Evolutionary conservation across 148 eudicot species (phyloP), one percentile per base, ranked within the genome.

Genomic region (Rhododendron mucronatum): DNA sequence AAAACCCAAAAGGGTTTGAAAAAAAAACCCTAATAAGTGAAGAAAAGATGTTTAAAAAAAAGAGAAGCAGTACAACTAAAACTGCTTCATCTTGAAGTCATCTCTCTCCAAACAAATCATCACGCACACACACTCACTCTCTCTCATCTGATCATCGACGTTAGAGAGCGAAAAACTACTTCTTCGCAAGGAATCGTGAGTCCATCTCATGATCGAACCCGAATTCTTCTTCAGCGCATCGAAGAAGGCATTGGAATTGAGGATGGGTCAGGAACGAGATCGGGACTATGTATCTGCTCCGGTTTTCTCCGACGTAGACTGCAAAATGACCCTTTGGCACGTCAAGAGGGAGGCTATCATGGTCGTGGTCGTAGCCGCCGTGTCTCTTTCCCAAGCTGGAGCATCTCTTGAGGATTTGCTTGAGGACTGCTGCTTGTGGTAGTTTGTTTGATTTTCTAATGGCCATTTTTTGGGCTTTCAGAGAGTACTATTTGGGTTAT

Each of bases 311-410:
- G 2, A 96, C 99, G 79, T 96, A 96, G 23, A 96, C 98, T 3
- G 92, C 93, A 53, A 95, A 96, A 85, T 96, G 98, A 23, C 98
- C 99, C 85, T 96, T 95, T 1, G 98, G 99, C 12, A 96, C 99
- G 81, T 96, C 99, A 1, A 90, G 7, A 1, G 96, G 96, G 33
- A 93, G 93, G 15, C 93, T 95, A 18, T 90, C 86, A 76, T 90
- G 90, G 77, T 93, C 89, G 81, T 89, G 88, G 78, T 89, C 88
- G 84, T 90, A 89, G 21, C 90, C 92, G 5, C 91, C 91, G 5
- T 92, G 88, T 57, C 87, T 96, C 85, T 90, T 96, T 26, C 96
- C 95, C 80, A 96, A 71, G 87, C 98, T 93, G 6, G 98, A 95
- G 82, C 96, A 96, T 88, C 94, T 87, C 87, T 91, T 95, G 16